phyloP scores from a whole-genome alignment of 441 rosid genomes.

The Croton laevigatus region DNA sequence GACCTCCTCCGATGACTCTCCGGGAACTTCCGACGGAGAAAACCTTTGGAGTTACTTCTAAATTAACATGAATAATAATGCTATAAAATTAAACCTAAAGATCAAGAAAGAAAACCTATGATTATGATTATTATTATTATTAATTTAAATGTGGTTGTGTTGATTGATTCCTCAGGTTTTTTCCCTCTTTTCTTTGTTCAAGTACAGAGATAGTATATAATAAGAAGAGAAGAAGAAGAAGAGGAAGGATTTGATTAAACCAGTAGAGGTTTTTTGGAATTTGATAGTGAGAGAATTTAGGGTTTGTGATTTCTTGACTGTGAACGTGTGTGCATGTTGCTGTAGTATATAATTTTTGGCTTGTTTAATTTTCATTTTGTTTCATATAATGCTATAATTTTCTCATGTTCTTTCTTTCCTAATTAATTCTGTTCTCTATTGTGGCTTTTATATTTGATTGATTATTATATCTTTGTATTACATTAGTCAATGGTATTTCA shows the following conservation, averaged over 20 bases:
- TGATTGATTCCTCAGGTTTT: not conserved
- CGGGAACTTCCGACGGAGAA: conserved; percentile 57
- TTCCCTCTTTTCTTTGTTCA: not conserved
- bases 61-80: not conserved
- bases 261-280: not conserved
- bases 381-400: not conserved
- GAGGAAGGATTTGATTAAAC: not conserved
- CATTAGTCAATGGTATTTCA: no score
- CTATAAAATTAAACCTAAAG: not conserved
- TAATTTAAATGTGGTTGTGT: not conserved
- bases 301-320: conserved; percentile 9
- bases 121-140: no score
- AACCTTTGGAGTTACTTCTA: conserved; percentile 65
- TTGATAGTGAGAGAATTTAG: not conserved
- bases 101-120: not conserved
- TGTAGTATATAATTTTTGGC: conserved; percentile 11
- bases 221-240: not conserved
- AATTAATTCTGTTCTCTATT: not conserved
- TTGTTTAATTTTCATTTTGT: not conserved
- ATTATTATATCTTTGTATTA: not conserved
- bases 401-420: not conserved
- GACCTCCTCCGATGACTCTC: conserved; percentile 53
- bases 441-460: no score
- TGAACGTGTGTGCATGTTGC: not conserved
- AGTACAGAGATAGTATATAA: not conserved